Base-by-base conservation (phyloP, 345 rosid genomes). In the Linum lewisii region DNA sequence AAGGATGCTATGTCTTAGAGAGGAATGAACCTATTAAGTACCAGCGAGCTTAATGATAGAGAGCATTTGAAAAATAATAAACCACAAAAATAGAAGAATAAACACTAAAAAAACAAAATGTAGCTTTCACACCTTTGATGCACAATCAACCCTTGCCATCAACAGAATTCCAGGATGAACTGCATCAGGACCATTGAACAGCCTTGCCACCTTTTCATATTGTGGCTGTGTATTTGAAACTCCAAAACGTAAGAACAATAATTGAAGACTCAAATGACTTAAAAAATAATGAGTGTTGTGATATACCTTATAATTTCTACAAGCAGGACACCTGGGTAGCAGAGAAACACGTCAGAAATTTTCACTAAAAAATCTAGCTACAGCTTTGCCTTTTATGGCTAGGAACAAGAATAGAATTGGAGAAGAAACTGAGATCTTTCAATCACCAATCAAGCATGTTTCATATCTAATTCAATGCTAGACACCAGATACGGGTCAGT, bases 81-180 rank as follows among this genome's bases (percentile, higher is more conserved):
- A 19, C n/a, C n/a, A 6, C 2, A 26, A 19, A 34, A 60, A 20
- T 4, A 22, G 25, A 16, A 23, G 61, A 26, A 56, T 19, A 1
- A 34, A 47, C 32, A 11, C 34, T n/a, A n/a, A 52, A 44, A 19
- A 21, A 36, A 66, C 51, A 60, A 51, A 57, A 51, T 51, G 49
- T n/a, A 49, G 45, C 18, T 29, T 24, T 70, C 72, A 66, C 78
- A 92, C 99, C 97, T 82, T 89, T 23, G 22, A 6, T 66, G 95
- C 99, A 61, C 99, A 93, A 72, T 93, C 99, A 63, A 93, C 96
- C 64, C 97, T 85, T 37, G 95, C 63, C 92, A 93, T 85, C 77
- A 93, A 73, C 32, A 85, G 66, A 32, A 78, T 57, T 53, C 90
- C 97, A 62, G 99, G 99, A 79, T 93, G 81, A 61, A 81, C 78